Conservation (phyloP, 371 early-diverging fungal genomes). For the Circinella minor region DNA sequence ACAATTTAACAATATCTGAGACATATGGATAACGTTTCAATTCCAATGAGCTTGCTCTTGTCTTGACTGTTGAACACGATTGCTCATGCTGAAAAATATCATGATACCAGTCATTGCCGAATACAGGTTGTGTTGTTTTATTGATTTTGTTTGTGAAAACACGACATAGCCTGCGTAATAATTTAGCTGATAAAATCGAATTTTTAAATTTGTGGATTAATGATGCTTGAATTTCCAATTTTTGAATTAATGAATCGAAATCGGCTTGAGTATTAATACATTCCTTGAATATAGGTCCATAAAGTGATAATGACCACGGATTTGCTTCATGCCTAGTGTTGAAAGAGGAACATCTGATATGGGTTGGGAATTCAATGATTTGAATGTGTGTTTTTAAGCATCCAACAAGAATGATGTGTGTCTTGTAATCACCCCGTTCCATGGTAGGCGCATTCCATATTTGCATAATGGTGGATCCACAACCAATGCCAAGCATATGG, state of each 20-base stretch:
- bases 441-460: slow-evolving; percentile 2
- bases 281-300: background rate
- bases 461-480: background rate
- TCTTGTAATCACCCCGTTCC: background rate
- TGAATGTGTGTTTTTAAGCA: slow-evolving; percentile 27
- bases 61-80: slow-evolving; percentile 12
- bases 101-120: background rate
- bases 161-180: background rate
- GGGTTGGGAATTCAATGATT: slow-evolving; percentile 12
- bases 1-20: background rate
- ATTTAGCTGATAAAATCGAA: background rate
- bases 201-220: slow-evolving; percentile 11
- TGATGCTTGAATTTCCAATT: slow-evolving; percentile 24
- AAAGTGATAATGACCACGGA: background rate
- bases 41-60: background rate
- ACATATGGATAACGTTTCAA: background rate
- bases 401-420: slow-evolving; percentile 14
- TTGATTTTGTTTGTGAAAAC: background rate
- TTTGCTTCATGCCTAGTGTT: background rate
- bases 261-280: background rate
- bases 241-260: slow-evolving; percentile 14
- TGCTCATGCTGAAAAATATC: slow-evolving; percentile 18
- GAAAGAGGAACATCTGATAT: slow-evolving; percentile 8
- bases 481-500: slow-evolving; percentile 19
- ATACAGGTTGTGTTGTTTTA: background rate